Evolutionary conservation across 257 asterid genomes (phyloP), one percentile per base, ranked within the genome.

Genomic region (Lycium ferocissimum): DNA sequence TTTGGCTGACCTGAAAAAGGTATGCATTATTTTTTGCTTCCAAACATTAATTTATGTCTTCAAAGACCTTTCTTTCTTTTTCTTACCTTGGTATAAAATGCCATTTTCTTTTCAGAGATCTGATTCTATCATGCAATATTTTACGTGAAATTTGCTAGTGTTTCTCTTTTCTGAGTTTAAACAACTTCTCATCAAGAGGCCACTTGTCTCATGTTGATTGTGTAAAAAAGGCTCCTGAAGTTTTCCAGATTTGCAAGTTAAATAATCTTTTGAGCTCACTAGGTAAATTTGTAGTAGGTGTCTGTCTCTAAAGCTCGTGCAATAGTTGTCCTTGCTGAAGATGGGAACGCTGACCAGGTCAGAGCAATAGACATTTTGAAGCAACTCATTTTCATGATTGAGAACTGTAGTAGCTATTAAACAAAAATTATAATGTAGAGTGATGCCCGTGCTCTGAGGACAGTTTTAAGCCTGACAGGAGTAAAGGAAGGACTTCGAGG

Each of bases 231-330:
- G n/a, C 49, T 82, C 51, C 83, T 84, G 57, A 33, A 43, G n/a
- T 65, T 56, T 72, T 37, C 71, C 81, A 81, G 75, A 54, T 47
- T 73, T 61, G 59, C 35, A 37, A 49, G 56, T 85, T 79, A 47
- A 8, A 53, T 37, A 63, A 83, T 79, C 85, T 85, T 78, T 62
- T 72, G 84, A 89, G 81, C 88, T 91, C 84, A 91, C 81, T 82
- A 79, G 83, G 73, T 70, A 59, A 65, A 85, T 86, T 62, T 62
- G 37, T 84, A 81, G 69, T 87, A 95, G 98, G 98, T 95, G 71
- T 95, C 98, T 53, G 98, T 95, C 85, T 92, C 98, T 22, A 95
- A 95, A 93, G 98, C 98, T 57, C 98, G 98, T 87, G 97, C 97
- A 79, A 91, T 95, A 89, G 84, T 95, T 90, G 97, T 95, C 88